These are phyloP conservation scores for Sugiyamaella mastotermitis DNA, from an alignment of 805 yeast genomes.

Conservation along the genomic window DNA sequence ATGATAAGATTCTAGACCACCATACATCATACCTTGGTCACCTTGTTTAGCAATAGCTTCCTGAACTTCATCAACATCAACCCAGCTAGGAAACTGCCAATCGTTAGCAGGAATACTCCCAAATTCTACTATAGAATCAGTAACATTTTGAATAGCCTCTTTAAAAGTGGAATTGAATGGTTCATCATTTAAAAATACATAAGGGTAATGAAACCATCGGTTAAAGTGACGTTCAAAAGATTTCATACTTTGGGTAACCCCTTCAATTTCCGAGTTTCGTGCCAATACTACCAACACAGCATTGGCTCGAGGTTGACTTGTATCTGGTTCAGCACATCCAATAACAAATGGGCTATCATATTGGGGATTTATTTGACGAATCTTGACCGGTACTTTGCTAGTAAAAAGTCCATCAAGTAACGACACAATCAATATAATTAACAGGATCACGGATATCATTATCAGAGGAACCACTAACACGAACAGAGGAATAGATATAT, in stretches of 20 bases:
- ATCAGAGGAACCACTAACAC: too few relatives aligned
- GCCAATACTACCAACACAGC: constrained; percentile 85
- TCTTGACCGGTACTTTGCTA: constrained; percentile 1
- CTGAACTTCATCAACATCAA: constrained; percentile 39
- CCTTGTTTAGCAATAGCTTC: constrained; percentile 70
- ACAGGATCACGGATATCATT: too few relatives aligned
- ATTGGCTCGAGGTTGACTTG: constrained; percentile 50
- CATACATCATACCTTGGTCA: constrained; percentile 79
- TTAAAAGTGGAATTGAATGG: constrained; percentile 64
- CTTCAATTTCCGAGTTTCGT: constrained; percentile 70
- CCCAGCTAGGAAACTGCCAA: constrained; percentile 65
- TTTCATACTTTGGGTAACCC: constrained; percentile 66
- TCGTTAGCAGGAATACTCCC: constrained; percentile 52
- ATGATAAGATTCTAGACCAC: constrained; percentile 75
- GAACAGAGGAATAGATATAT: too few relatives aligned
- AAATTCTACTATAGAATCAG: constrained; percentile 62
- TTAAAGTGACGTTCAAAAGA: constrained; percentile 84
- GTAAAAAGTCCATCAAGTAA: constrained; percentile 1
- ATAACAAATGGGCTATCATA: constrained; percentile 43
- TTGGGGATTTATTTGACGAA: constrained; percentile 10
- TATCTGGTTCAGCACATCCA: constrained; percentile 50
- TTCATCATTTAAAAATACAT: constrained; percentile 82
- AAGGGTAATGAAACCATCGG: constrained; percentile 91
- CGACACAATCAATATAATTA: too few relatives aligned
- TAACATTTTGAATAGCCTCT: constrained; percentile 41